Evolutionary conservation across 192 early-diverging fungal genomes (phyloP).

Genomic region (Coemansia brasiliensis): DNA sequence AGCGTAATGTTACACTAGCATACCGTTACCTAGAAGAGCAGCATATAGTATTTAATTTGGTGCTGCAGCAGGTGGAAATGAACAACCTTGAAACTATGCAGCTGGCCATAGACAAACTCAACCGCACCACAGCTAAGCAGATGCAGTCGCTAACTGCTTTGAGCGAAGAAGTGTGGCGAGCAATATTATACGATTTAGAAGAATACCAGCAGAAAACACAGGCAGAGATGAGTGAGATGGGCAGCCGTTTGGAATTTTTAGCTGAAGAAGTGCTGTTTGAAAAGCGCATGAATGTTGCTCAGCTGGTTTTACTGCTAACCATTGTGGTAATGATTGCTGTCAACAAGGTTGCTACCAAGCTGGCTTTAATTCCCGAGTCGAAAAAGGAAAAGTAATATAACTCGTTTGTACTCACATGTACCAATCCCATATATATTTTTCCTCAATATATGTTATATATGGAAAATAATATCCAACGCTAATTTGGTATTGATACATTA

Average conservation of each 20-base stretch:
- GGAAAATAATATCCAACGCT: too few relatives aligned
- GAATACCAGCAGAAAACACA: constrained; percentile 52
- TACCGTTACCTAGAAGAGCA: constrained; percentile 78
- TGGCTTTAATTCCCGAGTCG: constrained; percentile 53
- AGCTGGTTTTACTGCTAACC: constrained; percentile 48
- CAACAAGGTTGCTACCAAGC: constrained; percentile 47
- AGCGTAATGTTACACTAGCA: constrained; percentile 76
- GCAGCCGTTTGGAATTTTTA: constrained; percentile 38
- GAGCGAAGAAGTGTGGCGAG: constrained; percentile 57
- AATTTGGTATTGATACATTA: neutral
- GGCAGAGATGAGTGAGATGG: constrained; percentile 35
- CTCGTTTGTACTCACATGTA: too few relatives aligned
- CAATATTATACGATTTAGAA: constrained; percentile 55
- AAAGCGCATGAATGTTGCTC: constrained; percentile 57
- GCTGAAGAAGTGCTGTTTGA: constrained; percentile 58
- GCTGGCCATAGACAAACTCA: constrained; percentile 65
- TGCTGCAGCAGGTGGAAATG: constrained; percentile 61
- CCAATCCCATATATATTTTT: too few relatives aligned
- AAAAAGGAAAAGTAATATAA: constrained; percentile 49
- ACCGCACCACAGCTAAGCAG: constrained; percentile 62
- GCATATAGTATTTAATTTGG: constrained; percentile 66
- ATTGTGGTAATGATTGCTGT: constrained; percentile 50
- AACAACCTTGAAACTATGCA: constrained; percentile 65
- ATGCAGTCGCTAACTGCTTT: constrained; percentile 63
- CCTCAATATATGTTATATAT: too few relatives aligned